Conservation (phyloP, 495 filamentous ascomycete genomes). For the Aspergillus wentii region DNA sequence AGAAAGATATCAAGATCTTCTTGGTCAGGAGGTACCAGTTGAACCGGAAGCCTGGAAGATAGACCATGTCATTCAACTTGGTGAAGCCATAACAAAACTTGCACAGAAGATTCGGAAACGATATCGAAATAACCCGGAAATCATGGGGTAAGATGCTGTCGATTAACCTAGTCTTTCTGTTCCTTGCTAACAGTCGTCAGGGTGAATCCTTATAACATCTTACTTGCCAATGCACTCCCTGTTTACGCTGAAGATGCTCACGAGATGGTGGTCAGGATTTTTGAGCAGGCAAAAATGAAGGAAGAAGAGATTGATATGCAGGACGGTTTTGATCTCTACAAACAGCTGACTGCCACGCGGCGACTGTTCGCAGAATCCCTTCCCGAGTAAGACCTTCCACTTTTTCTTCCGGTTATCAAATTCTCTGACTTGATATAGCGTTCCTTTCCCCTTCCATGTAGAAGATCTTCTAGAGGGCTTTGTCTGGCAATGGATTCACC, state of each 20-base stretch:
- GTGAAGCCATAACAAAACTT: conserved; percentile 76
- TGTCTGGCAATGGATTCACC: conserved; percentile 90
- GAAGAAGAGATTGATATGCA: conserved; percentile 76
- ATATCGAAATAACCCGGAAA: conserved; percentile 79
- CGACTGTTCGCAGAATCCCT: conserved; percentile 69
- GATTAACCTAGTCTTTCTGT: conserved; percentile 1
- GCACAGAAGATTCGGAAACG: conserved; percentile 85
- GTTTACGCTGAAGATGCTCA: conserved; percentile 83
- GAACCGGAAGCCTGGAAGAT: conserved; percentile 78
- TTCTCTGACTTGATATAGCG: conserved; percentile 22
- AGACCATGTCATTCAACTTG: conserved; percentile 80
- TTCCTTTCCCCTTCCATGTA: conserved; percentile 74
- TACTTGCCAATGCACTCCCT: conserved; percentile 80
- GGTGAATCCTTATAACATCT: conserved; percentile 74
- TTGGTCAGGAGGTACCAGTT: conserved; percentile 68
- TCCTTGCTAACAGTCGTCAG: conserved; percentile 23
- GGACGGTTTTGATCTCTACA: conserved; percentile 93
- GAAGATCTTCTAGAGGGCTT: conserved; percentile 84
- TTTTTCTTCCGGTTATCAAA: background rate
- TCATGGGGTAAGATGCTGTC: conserved; percentile 64
- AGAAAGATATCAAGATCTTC: conserved; percentile 64
- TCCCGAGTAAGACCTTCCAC: conserved; percentile 46
- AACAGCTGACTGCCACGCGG: conserved; percentile 76
- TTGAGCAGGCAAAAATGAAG: conserved; percentile 60
- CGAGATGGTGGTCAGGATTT: conserved; percentile 74